Percentiles rank a stretch among this genome's conserved stretches.
These are phyloP conservation scores for Brassica juncea DNA, from an alignment of 345 rosid species.

Conservation along the genomic window DNA sequence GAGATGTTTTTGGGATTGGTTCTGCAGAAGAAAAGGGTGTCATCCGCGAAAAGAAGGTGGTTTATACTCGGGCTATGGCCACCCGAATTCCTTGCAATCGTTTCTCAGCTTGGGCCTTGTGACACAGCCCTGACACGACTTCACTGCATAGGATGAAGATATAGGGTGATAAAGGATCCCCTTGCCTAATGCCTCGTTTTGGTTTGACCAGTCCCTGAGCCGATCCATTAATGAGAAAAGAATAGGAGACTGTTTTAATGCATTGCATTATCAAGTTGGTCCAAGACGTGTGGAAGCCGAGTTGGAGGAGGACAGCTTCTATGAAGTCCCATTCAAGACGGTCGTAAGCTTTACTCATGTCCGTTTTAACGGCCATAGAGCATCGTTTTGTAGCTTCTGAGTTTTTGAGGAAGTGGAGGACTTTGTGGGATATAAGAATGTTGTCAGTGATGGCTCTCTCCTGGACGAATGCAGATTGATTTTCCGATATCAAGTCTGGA, in stretches of 20 bases:
- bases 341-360: neutral
- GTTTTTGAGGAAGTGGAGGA: neutral
- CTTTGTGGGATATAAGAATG: neutral
- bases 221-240: neutral
- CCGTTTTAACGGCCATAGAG: neutral
- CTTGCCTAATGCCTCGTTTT: neutral
- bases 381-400: neutral
- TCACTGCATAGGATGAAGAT: neutral
- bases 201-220: neutral
- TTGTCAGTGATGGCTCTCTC: neutral
- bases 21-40: neutral
- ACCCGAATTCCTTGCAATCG: neutral
- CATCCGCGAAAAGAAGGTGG: neutral
- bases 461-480: neutral
- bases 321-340: neutral
- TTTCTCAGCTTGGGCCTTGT: neutral
- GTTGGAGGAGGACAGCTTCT: neutral
- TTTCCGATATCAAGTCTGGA: neutral
- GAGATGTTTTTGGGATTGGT: neutral
- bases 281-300: neutral
- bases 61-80: neutral
- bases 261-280: neutral
- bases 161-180: neutral
- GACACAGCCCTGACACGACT: neutral
- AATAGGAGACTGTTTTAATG: neutral